Evolutionary conservation across 768 basidiomycete species (phyloP).

Genomic region (Mycena maculata): DNA sequence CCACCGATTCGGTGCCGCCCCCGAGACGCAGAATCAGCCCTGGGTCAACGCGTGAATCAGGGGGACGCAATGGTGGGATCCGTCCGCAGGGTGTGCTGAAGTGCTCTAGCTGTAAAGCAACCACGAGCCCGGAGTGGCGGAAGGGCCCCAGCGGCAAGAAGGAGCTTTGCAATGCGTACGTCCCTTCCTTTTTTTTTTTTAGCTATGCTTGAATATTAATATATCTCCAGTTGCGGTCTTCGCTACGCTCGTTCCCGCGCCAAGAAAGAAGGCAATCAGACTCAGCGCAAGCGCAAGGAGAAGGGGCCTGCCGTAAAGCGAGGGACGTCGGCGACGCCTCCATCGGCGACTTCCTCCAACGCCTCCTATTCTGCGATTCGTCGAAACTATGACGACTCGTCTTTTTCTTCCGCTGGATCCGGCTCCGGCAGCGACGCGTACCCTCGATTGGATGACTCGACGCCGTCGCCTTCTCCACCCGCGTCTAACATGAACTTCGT

Average conservation of each 20-base stretch:
- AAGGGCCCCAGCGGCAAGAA: slow-evolving; percentile 93
- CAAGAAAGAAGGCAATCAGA: slow-evolving; percentile 80
- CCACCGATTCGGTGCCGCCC: slow-evolving; percentile 63
- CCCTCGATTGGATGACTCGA: slow-evolving; percentile 58
- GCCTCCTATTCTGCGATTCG: slow-evolving; percentile 58
- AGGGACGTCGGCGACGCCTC: slow-evolving; percentile 57
- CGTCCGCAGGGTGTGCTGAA: slow-evolving; percentile 78
- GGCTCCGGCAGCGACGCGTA: slow-evolving; percentile 69
- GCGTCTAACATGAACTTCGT: slow-evolving; percentile 65
- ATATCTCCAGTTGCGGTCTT: slow-evolving; percentile 74
- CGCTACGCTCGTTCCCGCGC: slow-evolving; percentile 89
- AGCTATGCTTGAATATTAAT: slow-evolving; percentile 23
- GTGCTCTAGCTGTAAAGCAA: slow-evolving; percentile 86
- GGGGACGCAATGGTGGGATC: slow-evolving; percentile 65
- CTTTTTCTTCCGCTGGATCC: slow-evolving; percentile 67
- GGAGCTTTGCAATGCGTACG: slow-evolving; percentile 93
- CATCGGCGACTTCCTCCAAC: slow-evolving; percentile 43
- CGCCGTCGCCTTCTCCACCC: slow-evolving; percentile 79
- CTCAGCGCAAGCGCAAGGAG: slow-evolving; percentile 75
- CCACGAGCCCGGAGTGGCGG: slow-evolving; percentile 89
- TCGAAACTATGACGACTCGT: slow-evolving; percentile 60
- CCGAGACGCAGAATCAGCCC: slow-evolving; percentile 70
- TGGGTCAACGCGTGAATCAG: slow-evolving; percentile 59
- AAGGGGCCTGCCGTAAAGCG: slow-evolving; percentile 54
- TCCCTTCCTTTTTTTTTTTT: slow-evolving; percentile 41